Evolutionary conservation across 306 rosid species (phyloP), one percentile per base, ranked within the genome.

Genomic region (Prosopis cineraria): DNA sequence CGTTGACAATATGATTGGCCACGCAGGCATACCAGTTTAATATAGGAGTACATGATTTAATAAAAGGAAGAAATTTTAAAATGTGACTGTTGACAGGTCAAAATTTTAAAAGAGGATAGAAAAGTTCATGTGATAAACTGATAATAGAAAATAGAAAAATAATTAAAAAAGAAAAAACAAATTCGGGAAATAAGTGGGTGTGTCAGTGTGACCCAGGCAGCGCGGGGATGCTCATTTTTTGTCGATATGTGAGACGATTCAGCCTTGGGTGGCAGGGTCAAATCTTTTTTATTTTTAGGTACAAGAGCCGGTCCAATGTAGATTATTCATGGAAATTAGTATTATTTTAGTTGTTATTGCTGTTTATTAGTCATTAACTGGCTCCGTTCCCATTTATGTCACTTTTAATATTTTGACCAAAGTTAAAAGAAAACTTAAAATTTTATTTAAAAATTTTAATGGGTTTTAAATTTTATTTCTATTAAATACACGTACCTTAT

Each of bases 221-320:
- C 69, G 31, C 7, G 27, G 8, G 39, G 40, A 29, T 45, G 56
- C 22, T 5, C 70, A 47, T 36, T 65, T 75, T 71, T 30, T 72
- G 58, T 63, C 31, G 52, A 1, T 67, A 31, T 33, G 68, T 33
- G 68, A n/a, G 43, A 63, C 12, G 5, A 33, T 60, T 60, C 36
- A 41, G 10, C 3, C 1, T 44, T 70, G 80, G 62, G 10, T 43
- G 47, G 27, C 29, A 20, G 31, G 83, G 84, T 82, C 87, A 88
- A 86, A 36, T 33, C 25, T 72, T 71, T 83, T 81, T 77, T 70
- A 63, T 72, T 31, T 81, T 4, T 77, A 3, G 71, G 55, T 31
- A 56, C 5, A 64, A 25, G 73, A 70, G 68, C 68, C 39, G 41
- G 89, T 86, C 88, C 86, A 85, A 79, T 74, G 11, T 77, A 73